A percentile compares a stretch with the other conserved stretches of the same genome.
Conservation (phyloP, 495 filamentous ascomycete genomes). For the Aspergillus diversus region DNA sequence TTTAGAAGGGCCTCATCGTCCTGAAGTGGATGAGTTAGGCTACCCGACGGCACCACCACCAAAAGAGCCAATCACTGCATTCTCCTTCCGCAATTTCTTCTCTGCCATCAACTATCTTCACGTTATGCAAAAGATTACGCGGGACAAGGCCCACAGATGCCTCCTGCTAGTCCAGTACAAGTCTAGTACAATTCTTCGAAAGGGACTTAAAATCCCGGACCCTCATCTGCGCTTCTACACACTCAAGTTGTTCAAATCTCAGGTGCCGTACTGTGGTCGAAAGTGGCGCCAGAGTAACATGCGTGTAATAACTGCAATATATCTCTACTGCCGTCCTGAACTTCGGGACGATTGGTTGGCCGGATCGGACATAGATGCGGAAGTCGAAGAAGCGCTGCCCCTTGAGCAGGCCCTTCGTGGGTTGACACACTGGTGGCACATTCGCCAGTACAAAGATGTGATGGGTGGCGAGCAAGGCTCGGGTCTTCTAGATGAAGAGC, state of each 20-base stretch:
- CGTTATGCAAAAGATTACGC: slow-evolving; percentile 95
- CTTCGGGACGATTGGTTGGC: slow-evolving; percentile 94
- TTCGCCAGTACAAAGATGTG: slow-evolving; percentile 75
- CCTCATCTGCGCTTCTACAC: slow-evolving; percentile 87
- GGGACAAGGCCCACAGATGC: slow-evolving; percentile 90
- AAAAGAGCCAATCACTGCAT: slow-evolving; percentile 81
- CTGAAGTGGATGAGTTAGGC: slow-evolving; percentile 88
- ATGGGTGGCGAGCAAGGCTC: slow-evolving; percentile 70
- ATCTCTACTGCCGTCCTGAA: slow-evolving; percentile 88
- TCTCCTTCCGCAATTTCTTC: slow-evolving; percentile 93
- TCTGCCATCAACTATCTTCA: slow-evolving; percentile 90
- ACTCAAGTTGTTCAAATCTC: slow-evolving; percentile 96
- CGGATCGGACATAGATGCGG: slow-evolving; percentile 85
- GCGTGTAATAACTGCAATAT: slow-evolving; percentile 97
- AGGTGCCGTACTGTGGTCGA: slow-evolving; percentile 95
- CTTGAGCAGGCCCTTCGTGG: slow-evolving; percentile 86
- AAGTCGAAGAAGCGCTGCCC: slow-evolving; percentile 89
- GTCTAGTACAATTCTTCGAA: slow-evolving; percentile 83
- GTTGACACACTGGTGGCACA: slow-evolving; percentile 90
- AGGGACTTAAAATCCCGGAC: slow-evolving; percentile 88
- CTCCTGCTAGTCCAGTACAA: slow-evolving; percentile 94
- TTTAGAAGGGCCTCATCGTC: slow-evolving; percentile 51
- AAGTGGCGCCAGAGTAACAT: slow-evolving; percentile 99
- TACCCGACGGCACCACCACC: slow-evolving; percentile 67
- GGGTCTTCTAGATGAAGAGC: slow-evolving; percentile 70